Conservation (phyloP, 495 filamentous ascomycete species). For the Trichodelitschia bisporula region DNA sequence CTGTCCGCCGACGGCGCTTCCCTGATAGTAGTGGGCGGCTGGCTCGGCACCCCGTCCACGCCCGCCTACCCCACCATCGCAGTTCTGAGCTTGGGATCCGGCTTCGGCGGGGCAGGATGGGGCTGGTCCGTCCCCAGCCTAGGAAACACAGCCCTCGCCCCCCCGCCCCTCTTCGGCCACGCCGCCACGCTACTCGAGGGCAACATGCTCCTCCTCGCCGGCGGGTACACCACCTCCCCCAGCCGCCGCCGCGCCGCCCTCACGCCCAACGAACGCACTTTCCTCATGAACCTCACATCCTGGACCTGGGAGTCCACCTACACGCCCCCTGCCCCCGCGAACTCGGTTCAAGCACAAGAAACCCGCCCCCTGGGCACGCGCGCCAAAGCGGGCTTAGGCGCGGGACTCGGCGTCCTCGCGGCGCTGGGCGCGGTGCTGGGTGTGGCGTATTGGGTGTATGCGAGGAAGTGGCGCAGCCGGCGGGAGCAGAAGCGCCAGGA, state of each 20-base stretch:
- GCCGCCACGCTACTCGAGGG: constrained; percentile 64
- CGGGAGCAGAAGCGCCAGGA: constrained; percentile 28
- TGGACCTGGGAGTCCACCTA: constrained; percentile 47
- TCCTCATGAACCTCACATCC: constrained; percentile 61
- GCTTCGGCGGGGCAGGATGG: constrained; percentile 32
- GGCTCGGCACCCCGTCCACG: constrained; percentile 56
- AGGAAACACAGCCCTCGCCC: constrained; percentile 19
- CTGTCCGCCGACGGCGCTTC: constrained; percentile 49
- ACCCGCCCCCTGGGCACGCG: too few relatives aligned
- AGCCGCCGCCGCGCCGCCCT: constrained; percentile 12
- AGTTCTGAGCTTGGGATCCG: constrained; percentile 42
- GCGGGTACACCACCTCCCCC: constrained; percentile 36
- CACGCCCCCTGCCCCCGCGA: constrained; percentile 23
- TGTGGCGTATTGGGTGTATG: constrained; percentile 31
- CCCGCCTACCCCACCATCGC: constrained; percentile 62
- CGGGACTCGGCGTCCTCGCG: constrained; percentile 48
- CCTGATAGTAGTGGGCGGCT: constrained; percentile 63
- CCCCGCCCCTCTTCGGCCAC: constrained; percentile 57
- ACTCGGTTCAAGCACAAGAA: constrained; percentile 18
- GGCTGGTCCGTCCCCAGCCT: constrained; percentile 28
- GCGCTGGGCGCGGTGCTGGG: constrained; percentile 25
- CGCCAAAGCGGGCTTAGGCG: constrained; percentile 44
- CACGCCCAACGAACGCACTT: constrained; percentile 21
- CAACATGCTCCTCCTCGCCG: constrained; percentile 71
- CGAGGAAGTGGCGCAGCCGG: constrained; percentile 22